Conservation (phyloP, 176 grass and related monocot genomes). For the Musa schizocarpa region DNA sequence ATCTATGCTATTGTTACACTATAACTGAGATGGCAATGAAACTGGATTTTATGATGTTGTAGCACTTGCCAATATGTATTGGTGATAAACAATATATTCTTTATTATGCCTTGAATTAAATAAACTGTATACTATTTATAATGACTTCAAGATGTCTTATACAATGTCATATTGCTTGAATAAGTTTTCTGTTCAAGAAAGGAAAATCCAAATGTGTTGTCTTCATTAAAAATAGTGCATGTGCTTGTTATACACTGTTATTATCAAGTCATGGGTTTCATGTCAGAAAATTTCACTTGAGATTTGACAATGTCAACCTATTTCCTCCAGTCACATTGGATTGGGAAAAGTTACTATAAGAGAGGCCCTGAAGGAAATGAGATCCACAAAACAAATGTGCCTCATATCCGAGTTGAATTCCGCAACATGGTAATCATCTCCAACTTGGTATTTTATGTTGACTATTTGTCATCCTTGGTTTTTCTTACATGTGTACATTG, state of each 20-base stretch:
- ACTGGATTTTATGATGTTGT: background rate
- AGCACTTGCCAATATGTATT: background rate
- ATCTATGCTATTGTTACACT: background rate
- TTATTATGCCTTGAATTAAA: too few relatives aligned
- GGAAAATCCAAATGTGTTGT: background rate
- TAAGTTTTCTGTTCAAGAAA: too few relatives aligned
- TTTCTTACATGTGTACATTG: background rate
- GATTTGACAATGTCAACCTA: background rate
- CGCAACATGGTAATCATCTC: conserved; percentile 44
- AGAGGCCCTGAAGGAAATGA: conserved; percentile 77
- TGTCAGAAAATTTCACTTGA: background rate
- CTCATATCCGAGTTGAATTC: conserved; percentile 85
- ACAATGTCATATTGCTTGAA: too few relatives aligned
- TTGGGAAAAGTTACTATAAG: conserved; percentile 73
- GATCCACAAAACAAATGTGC: conserved; percentile 89
- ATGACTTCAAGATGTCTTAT: too few relatives aligned
- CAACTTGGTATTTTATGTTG: background rate
- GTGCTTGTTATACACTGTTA: background rate
- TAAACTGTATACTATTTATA: too few relatives aligned
- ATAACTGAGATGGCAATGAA: background rate
- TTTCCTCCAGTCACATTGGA: conserved; percentile 66
- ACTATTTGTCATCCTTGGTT: background rate
- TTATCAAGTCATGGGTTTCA: background rate
- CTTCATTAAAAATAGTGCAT: background rate
- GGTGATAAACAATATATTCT: too few relatives aligned